Percentiles rank a stretch among this genome's conserved stretches.
phyloP scores from a whole-genome alignment of 108 stramenopile genomes.

The Fragilaria crotonensis region DNA sequence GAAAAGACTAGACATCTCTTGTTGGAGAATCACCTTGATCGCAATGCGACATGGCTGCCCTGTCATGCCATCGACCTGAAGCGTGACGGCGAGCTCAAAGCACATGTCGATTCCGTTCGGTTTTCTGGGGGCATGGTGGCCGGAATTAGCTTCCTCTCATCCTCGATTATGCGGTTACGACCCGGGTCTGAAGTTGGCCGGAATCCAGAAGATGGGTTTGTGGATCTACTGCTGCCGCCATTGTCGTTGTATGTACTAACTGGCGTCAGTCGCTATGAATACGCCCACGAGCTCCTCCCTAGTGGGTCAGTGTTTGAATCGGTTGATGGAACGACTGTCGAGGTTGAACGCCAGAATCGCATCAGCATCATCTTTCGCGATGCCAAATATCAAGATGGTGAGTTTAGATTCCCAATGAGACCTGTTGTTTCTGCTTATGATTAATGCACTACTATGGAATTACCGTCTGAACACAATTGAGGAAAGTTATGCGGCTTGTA shows the following conservation, averaged over 20 bases:
- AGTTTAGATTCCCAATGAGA: not conserved
- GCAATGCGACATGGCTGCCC: constrained; percentile 47
- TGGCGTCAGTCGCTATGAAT: constrained; percentile 56
- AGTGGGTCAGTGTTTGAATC: constrained; percentile 35
- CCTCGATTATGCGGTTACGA: constrained; percentile 63
- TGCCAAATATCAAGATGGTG: constrained; percentile 23
- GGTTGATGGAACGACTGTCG: constrained; percentile 11
- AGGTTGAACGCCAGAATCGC: constrained; percentile 48
- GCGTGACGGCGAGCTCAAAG: constrained; percentile 58
- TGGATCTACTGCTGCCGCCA: constrained; percentile 70
- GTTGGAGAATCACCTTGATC: constrained; percentile 25
- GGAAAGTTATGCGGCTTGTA: constrained; percentile 24
- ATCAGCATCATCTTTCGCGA: constrained; percentile 79
- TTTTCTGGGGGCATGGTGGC: constrained; percentile 86
- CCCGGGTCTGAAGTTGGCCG: constrained; percentile 22
- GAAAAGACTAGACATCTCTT: constrained; percentile 40
- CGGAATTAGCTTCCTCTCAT: constrained; percentile 69
- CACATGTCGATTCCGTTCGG: constrained; percentile 87
- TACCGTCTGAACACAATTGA: constrained; percentile 17
- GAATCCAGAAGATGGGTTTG: constrained; percentile 20
- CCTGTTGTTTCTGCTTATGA: constrained; percentile 6
- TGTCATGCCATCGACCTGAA: constrained; percentile 84
- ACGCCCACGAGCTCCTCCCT: constrained; percentile 66
- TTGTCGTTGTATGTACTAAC: constrained; percentile 64
- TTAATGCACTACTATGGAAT: constrained; percentile 27